Conservation (phyloP, 2,329 filamentous ascomycete species). For the Aquanectria penicillioides region DNA sequence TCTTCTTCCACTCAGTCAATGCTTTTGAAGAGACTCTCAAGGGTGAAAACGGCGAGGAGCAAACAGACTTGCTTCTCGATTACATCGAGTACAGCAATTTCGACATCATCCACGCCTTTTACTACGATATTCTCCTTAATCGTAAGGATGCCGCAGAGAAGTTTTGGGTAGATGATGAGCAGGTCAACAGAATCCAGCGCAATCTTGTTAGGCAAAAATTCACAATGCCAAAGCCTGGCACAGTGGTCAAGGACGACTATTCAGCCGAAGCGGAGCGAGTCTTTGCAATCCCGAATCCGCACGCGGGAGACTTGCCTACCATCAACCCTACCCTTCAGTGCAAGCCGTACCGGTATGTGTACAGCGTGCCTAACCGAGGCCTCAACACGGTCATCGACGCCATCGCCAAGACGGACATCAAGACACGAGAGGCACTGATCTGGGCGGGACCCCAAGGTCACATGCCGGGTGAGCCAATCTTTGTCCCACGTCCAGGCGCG, state of each 20-base stretch:
- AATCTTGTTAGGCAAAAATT: constrained; percentile 58
- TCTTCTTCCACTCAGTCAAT: constrained; percentile 85
- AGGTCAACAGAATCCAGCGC: constrained; percentile 48
- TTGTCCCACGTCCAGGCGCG: constrained; percentile 60
- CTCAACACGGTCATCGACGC: constrained; percentile 69
- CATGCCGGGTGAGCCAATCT: constrained; percentile 76
- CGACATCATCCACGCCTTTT: constrained; percentile 73
- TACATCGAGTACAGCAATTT: constrained; percentile 70
- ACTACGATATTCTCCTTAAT: constrained; percentile 74
- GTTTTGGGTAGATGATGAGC: constrained; percentile 54
- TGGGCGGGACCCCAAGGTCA: constrained; percentile 70
- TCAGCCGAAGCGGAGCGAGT: constrained; percentile 45
- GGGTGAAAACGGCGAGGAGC: constrained; percentile 44
- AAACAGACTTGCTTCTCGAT: constrained; percentile 70
- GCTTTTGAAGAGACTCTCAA: constrained; percentile 71
- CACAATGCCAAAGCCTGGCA: constrained; percentile 41
- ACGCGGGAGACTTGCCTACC: constrained; percentile 71
- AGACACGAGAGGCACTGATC: constrained; percentile 59
- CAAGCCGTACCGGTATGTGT: constrained; percentile 68
- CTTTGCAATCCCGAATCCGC: constrained; percentile 60
- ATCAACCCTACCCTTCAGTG: constrained; percentile 69
- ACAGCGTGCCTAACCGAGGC: constrained; percentile 65
- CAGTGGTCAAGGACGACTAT: constrained; percentile 14
- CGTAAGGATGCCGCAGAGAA: constrained; percentile 56
- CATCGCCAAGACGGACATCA: constrained; percentile 72